Conservation (phyloP, 768 basidiomycete species). For the Mrakia blollopis region DNA sequence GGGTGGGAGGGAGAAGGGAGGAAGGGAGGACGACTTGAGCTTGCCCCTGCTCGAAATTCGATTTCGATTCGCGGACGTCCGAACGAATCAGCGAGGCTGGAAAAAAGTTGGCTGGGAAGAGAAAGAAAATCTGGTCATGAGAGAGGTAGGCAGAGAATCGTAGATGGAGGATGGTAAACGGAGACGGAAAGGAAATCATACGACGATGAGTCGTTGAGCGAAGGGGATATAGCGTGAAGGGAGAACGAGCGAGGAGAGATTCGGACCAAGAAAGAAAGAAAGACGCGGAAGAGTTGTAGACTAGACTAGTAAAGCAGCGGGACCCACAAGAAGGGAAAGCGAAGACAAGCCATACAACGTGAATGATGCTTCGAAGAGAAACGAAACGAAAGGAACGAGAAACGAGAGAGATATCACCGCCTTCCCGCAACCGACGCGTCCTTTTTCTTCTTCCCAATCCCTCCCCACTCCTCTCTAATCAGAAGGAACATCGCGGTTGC, state of each 20-base stretch:
- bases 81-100: neutral
- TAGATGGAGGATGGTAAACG: neutral
- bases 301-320: neutral
- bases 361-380: neutral
- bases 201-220: no score
- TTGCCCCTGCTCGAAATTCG: neutral
- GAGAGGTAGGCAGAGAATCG: neutral
- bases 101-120: neutral
- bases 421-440: neutral
- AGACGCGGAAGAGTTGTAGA: no score
- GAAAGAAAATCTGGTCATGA: neutral
- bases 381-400: neutral
- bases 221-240: no score
- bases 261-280: no score
- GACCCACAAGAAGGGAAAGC: neutral
- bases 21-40: neutral
- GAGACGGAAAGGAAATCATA: neutral
- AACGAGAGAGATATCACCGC: neutral
- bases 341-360: neutral
- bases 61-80: neutral
- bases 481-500: slow-evolving; percentile 26
- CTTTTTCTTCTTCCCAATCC: slow-evolving; percentile 24
- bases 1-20: neutral
- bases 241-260: no score
- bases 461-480: slow-evolving; percentile 28